phyloP scores from a whole-genome alignment of 1,139 yeast genomes.

The Taphrina sp. region DNA sequence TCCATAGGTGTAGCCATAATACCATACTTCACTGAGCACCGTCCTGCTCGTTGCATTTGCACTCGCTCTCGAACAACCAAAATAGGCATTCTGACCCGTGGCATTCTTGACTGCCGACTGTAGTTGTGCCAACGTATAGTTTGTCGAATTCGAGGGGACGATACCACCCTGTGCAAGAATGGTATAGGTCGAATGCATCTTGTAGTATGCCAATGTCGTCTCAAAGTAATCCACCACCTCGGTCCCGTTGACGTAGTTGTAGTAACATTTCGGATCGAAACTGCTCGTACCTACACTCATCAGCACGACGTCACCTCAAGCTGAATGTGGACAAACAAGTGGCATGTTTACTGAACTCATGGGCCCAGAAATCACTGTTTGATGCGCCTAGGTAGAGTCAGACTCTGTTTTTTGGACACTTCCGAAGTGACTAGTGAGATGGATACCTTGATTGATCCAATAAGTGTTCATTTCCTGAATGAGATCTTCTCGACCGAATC shows the following conservation, averaged over 20 bases:
- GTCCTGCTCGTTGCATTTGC: not conserved
- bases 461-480: not conserved
- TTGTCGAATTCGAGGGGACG: conserved; percentile 59
- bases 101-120: conserved; percentile 60
- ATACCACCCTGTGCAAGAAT: conserved; percentile 69
- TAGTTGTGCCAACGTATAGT: conserved; percentile 66
- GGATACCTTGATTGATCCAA: conserved; percentile 53
- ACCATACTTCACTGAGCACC: conserved; percentile 80
- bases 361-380: conserved; percentile 77
- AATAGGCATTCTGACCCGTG: conserved; percentile 60
- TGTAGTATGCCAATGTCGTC: conserved; percentile 62
- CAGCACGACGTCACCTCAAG: conserved; percentile 65
- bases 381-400: too few species aligned
- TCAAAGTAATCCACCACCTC: conserved; percentile 72
- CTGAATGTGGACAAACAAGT: conserved; percentile 58
- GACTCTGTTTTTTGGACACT: too few species aligned
- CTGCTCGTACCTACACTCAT: conserved; percentile 57
- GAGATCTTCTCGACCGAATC: conserved; percentile 65
- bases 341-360: conserved; percentile 94
- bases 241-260: conserved; percentile 2
- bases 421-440: too few species aligned
- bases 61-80: conserved; percentile 70
- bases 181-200: conserved; percentile 65
- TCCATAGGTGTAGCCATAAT: conserved; percentile 50
- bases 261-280: conserved; percentile 49